Evolutionary conservation across 805 yeast species (phyloP).

Genomic region (Saccharomyces kudriavzevii): DNA sequence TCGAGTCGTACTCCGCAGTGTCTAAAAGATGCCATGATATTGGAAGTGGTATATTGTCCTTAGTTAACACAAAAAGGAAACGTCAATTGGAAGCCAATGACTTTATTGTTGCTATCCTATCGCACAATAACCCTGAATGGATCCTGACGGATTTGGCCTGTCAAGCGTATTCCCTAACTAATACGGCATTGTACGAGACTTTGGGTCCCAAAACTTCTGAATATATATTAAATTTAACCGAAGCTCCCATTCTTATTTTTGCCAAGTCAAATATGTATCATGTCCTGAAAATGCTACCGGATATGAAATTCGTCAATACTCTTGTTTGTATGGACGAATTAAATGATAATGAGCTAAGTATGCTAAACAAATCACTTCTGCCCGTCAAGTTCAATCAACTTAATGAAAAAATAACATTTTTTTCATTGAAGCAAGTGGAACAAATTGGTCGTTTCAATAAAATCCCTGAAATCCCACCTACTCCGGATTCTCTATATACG

Average conservation of each 20-base stretch:
- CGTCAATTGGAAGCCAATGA: constrained; percentile 26
- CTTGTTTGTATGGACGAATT: constrained; percentile 50
- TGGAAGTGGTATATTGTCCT: constrained; percentile 48
- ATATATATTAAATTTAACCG: constrained; percentile 53
- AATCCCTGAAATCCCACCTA: constrained; percentile 39
- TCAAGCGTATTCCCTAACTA: constrained; percentile 45
- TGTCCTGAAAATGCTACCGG: constrained; percentile 40
- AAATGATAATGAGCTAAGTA: constrained; percentile 26
- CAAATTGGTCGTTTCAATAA: constrained; percentile 37
- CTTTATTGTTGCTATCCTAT: constrained; percentile 48
- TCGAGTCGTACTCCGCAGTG: constrained; percentile 37
- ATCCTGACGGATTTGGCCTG: constrained; percentile 60
- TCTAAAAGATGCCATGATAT: constrained; percentile 37
- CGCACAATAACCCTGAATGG: constrained; percentile 63
- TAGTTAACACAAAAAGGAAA: constrained; percentile 34
- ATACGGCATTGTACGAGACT: constrained; percentile 50
- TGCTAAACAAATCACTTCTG: constrained; percentile 26
- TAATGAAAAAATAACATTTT: constrained; percentile 34
- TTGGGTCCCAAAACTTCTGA: constrained; percentile 53
- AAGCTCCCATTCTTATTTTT: constrained; percentile 52
- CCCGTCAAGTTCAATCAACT: constrained; percentile 21
- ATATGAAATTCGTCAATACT: constrained; percentile 38
- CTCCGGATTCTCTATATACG: constrained; percentile 46
- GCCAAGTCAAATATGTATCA: constrained; percentile 43
- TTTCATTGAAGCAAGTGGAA: constrained; percentile 36